These are phyloP conservation scores for Tricholoma furcatifolium DNA, from an alignment of 768 basidiomycete genomes.

Conservation along the genomic window DNA sequence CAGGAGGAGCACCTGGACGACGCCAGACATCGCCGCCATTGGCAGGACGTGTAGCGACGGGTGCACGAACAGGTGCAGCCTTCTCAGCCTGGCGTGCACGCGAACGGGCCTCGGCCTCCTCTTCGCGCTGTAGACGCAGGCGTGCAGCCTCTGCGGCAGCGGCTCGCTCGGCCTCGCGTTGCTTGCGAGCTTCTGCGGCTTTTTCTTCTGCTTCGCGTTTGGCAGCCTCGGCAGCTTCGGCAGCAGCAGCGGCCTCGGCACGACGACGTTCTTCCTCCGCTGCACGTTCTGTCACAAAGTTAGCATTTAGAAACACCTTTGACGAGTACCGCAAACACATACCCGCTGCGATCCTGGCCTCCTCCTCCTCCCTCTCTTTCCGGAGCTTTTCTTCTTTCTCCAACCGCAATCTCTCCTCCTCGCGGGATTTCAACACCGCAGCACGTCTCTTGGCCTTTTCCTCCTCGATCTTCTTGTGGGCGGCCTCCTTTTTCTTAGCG, in stretches of 20 bases:
- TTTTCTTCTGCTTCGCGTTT: slow-evolving; percentile 67
- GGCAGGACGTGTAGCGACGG: slow-evolving; percentile 25
- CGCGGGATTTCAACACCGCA: slow-evolving; percentile 54
- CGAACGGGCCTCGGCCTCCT: slow-evolving; percentile 60
- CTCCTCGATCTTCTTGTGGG: slow-evolving; percentile 71
- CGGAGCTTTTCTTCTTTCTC: slow-evolving; percentile 39
- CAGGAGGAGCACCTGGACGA: slow-evolving; percentile 27
- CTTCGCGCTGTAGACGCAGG: slow-evolving; percentile 62
- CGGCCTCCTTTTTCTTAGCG: slow-evolving; percentile 51
- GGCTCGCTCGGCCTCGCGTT: slow-evolving; percentile 49
- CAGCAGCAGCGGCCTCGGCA: slow-evolving; percentile 50
- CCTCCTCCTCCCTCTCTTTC: slow-evolving; percentile 55
- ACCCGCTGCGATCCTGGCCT: slow-evolving; percentile 52
- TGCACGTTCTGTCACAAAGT: slow-evolving; percentile 37
- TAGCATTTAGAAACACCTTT: neutral
- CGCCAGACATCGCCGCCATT: slow-evolving; percentile 32
- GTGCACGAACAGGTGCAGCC: slow-evolving; percentile 24
- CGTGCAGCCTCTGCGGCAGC: slow-evolving; percentile 54
- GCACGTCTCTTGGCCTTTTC: slow-evolving; percentile 77
- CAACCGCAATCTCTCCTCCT: slow-evolving; percentile 47
- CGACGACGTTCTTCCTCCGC: slow-evolving; percentile 52
- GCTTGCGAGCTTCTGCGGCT: slow-evolving; percentile 44
- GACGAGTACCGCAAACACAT: slow-evolving; percentile 13
- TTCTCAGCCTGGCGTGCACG: slow-evolving; percentile 40
- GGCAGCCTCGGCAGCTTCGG: slow-evolving; percentile 48